Percentiles rank a stretch among this genome's conserved stretches.
Evolutionary conservation across 306 rosid genomes (phyloP).

Genomic region (Gastrolobium bilobum): DNA sequence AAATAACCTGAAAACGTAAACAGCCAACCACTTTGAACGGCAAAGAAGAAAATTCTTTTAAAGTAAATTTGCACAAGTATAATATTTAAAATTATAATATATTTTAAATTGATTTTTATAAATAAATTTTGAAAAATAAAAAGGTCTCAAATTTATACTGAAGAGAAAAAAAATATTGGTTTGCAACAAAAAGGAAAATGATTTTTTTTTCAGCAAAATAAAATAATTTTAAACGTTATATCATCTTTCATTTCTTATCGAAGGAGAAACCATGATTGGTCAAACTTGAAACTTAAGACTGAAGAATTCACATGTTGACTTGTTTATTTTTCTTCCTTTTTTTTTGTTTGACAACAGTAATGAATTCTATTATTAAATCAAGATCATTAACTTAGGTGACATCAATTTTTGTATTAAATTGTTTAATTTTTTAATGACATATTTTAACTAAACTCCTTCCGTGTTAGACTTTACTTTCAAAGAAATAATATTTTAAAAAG

Average conservation of each 20-base stretch:
- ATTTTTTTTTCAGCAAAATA: background rate
- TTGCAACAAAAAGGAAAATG: background rate
- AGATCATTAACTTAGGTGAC: background rate
- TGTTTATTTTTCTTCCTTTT: background rate
- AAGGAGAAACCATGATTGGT: background rate
- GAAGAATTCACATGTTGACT: background rate
- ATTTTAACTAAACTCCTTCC: background rate
- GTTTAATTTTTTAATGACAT: background rate
- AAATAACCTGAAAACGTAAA: no score
- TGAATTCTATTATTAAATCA: background rate
- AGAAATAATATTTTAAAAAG: background rate
- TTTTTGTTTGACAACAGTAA: background rate
- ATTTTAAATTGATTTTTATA: no score
- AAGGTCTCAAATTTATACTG: background rate
- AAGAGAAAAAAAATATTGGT: background rate
- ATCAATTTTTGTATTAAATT: background rate
- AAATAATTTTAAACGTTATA: background rate
- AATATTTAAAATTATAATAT: no score
- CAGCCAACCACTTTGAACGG: no score
- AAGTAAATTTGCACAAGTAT: no score
- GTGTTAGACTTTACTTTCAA: background rate
- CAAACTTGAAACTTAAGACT: background rate
- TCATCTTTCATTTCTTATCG: background rate
- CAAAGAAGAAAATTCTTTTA: no score
- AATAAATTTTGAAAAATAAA: no score